These are phyloP conservation scores for Mortierella sp. DNA, from an alignment of 371 early-diverging fungal species.

Conservation along the genomic window DNA sequence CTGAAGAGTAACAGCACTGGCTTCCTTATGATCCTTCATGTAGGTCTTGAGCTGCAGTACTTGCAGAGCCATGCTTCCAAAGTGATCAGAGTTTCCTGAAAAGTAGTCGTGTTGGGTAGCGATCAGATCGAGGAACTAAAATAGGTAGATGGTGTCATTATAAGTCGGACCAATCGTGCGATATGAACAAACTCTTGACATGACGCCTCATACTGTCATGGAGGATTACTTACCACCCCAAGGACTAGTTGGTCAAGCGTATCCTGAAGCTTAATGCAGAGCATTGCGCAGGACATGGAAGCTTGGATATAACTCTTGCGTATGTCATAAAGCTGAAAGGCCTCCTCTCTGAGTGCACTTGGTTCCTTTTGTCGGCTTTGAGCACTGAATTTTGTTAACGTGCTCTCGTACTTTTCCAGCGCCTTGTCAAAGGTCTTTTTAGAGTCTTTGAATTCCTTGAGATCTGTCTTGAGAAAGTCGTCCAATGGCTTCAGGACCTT, in stretches of 20 bases:
- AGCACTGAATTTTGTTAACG: conserved; percentile 64
- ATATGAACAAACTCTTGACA: background rate
- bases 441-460: conserved; percentile 71
- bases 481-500: conserved; percentile 69
- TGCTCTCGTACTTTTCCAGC: conserved; percentile 73
- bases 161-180: background rate
- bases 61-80: conserved; percentile 49
- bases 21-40: conserved; percentile 45
- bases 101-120: conserved; percentile 54
- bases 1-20: conserved; percentile 22
- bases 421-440: conserved; percentile 68
- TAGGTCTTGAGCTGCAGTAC: conserved; percentile 51
- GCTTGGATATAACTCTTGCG: conserved; percentile 72
- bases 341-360: conserved; percentile 74
- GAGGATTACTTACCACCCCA: conserved; percentile 35
- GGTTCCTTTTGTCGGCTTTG: conserved; percentile 75
- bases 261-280: conserved; percentile 52
- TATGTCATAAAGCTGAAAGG: conserved; percentile 71
- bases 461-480: conserved; percentile 68
- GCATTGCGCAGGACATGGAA: conserved; percentile 53
- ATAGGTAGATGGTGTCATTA: background rate
- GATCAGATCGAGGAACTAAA: conserved; percentile 46
- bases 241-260: conserved; percentile 44
- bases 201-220: background rate
- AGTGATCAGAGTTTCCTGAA: conserved; percentile 51